phyloP scores from a whole-genome alignment of 768 basidiomycete species.

The Suillus subaureus region DNA sequence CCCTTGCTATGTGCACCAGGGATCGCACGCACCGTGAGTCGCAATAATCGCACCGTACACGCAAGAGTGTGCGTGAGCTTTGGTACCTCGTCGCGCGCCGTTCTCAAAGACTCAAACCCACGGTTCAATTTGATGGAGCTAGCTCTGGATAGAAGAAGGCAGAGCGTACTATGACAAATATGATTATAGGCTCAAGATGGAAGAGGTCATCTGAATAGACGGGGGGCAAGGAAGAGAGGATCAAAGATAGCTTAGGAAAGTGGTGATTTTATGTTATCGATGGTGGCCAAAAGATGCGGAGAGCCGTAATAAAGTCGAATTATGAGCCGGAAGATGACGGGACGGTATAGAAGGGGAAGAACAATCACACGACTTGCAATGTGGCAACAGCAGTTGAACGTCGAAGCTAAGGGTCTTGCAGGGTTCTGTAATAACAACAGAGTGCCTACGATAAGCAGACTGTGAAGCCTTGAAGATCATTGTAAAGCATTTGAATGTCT shows the following conservation, averaged over 20 bases:
- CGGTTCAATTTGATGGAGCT: neutral
- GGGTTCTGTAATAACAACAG: neutral
- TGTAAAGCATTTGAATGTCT: neutral
- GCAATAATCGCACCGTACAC: neutral
- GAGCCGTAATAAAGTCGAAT: neutral
- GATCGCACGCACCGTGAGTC: slow-evolving; percentile 1
- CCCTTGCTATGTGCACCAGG: neutral
- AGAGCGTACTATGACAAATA: neutral
- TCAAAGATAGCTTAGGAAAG: neutral
- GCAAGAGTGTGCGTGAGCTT: neutral
- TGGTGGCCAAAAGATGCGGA: neutral
- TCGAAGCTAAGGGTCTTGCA: too few relatives aligned
- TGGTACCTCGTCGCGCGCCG: neutral
- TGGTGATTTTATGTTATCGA: neutral
- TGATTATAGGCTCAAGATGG: neutral
- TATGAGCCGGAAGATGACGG: slow-evolving; percentile 3
- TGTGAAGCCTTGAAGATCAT: neutral
- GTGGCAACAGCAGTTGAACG: neutral
- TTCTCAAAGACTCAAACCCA: slow-evolving; percentile 1
- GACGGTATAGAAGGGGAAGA: neutral
- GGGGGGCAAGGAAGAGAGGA: neutral
- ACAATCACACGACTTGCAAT: neutral
- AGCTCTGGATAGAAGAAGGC: neutral
- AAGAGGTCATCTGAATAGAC: neutral
- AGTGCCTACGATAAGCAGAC: too few relatives aligned